These are phyloP conservation scores for Podospora australis DNA, from an alignment of 495 filamentous ascomycete genomes.

Conservation along the genomic window DNA sequence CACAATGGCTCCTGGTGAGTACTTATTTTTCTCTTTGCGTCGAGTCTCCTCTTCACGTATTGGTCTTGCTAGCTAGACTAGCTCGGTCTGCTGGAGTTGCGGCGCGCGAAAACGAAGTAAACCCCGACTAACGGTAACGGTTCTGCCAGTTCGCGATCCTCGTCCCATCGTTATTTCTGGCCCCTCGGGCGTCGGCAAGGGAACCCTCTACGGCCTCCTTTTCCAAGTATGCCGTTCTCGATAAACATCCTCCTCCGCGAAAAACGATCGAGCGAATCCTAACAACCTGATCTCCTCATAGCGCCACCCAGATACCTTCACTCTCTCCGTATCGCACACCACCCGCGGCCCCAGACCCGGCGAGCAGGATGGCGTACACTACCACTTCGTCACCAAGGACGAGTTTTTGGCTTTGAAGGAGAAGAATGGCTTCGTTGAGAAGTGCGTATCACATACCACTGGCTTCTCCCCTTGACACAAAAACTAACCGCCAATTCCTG, in stretches of 20 bases:
- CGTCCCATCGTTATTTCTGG: slow-evolving; percentile 80
- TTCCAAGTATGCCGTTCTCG: slow-evolving; percentile 26
- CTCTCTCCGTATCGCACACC: slow-evolving; percentile 81
- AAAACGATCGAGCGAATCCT: slow-evolving; percentile 31
- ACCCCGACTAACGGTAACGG: neutral
- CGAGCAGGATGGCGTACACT: slow-evolving; percentile 71
- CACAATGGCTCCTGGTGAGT: slow-evolving; percentile 44
- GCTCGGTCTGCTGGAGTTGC: no score
- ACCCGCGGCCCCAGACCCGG: slow-evolving; percentile 70
- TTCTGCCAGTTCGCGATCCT: slow-evolving; percentile 18
- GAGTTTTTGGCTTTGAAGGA: slow-evolving; percentile 63
- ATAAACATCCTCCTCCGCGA: neutral
- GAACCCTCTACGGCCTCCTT: slow-evolving; percentile 72
- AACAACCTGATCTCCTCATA: slow-evolving; percentile 20
- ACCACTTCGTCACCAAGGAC: slow-evolving; percentile 69
- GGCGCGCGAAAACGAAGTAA: no score
- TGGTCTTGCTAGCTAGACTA: no score
- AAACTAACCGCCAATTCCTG: neutral
- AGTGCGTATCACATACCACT: slow-evolving; percentile 3
- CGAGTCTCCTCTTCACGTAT: no score
- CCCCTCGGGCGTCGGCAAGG: slow-evolving; percentile 82
- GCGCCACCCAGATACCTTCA: slow-evolving; percentile 64
- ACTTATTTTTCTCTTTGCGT: slow-evolving; percentile 4
- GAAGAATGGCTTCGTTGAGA: slow-evolving; percentile 74
- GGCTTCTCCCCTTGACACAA: neutral